Evolutionary conservation across 495 filamentous ascomycete species (phyloP).

Genomic region (Neurospora sp.): DNA sequence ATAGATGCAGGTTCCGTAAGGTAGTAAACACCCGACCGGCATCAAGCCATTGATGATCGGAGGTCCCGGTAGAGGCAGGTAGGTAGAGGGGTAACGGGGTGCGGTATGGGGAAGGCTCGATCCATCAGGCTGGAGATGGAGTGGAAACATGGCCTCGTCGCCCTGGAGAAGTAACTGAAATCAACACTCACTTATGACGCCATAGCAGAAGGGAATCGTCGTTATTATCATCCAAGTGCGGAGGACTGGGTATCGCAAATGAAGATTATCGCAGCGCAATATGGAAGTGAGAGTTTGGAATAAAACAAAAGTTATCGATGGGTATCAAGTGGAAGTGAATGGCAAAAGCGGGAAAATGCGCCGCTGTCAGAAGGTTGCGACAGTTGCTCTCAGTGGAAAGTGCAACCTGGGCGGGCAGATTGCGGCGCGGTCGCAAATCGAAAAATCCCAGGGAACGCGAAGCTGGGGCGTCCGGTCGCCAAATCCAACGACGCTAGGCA

Average conservation of each 20-base stretch:
- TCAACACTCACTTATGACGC: not conserved
- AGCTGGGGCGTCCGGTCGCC: constrained; percentile 20
- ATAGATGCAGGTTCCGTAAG: not conserved
- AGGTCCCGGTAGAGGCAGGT: not conserved
- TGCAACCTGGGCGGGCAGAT: not conserved
- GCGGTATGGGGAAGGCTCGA: not conserved
- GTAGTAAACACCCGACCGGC: not conserved
- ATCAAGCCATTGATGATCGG: not conserved
- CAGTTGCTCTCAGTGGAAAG: constrained; percentile 1
- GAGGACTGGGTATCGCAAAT: not conserved
- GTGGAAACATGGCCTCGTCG: not conserved
- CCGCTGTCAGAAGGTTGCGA: not conserved
- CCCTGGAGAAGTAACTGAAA: not conserved
- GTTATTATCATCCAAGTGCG: not conserved
- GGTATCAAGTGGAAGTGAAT: not conserved
- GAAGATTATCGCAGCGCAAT: not conserved
- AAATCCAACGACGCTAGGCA: constrained; percentile 24
- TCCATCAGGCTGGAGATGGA: not conserved
- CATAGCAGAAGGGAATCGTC: not conserved
- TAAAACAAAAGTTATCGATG: not conserved
- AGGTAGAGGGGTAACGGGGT: not conserved
- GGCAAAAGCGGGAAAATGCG: not conserved
- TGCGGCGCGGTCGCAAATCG: constrained; percentile 9
- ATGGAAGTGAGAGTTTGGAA: not conserved
- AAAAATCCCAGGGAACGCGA: constrained; percentile 19